Evolutionary conservation across 1,284 basidiomycete genomes (phyloP).

Genomic region (Thecaphora frezii): DNA sequence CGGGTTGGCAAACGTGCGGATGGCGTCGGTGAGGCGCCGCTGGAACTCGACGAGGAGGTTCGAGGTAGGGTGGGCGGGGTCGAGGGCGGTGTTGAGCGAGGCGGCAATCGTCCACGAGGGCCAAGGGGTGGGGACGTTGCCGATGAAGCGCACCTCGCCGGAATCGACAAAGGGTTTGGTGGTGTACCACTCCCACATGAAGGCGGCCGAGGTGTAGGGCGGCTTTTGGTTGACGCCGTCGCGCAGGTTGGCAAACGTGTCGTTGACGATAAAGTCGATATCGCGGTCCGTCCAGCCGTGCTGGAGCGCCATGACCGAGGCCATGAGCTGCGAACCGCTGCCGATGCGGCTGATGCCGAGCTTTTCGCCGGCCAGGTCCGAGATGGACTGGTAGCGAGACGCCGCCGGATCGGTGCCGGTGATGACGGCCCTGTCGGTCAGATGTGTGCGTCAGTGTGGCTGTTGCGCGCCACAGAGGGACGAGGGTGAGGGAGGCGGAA

Average conservation of each 20-base stretch:
- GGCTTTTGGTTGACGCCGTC: slow-evolving; percentile 73
- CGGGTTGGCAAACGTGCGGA: slow-evolving; percentile 39
- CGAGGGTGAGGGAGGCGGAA: neutral
- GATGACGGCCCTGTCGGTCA: slow-evolving; percentile 75
- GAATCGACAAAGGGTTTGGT: slow-evolving; percentile 87
- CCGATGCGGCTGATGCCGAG: slow-evolving; percentile 88
- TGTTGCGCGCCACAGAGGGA: no score
- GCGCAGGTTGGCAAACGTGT: slow-evolving; percentile 68
- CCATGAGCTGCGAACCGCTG: slow-evolving; percentile 90
- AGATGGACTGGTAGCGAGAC: slow-evolving; percentile 69
- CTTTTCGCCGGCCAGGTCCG: slow-evolving; percentile 76
- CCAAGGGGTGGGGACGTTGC: slow-evolving; percentile 88
- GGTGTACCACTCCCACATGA: slow-evolving; percentile 80
- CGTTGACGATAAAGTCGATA: slow-evolving; percentile 52
- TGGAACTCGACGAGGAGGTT: slow-evolving; percentile 33
- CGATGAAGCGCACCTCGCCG: slow-evolving; percentile 78
- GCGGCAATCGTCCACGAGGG: slow-evolving; percentile 74
- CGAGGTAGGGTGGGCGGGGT: neutral
- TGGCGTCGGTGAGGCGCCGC: slow-evolving; percentile 23
- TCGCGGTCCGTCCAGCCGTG: slow-evolving; percentile 51
- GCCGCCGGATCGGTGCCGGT: slow-evolving; percentile 70
- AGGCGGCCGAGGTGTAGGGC: slow-evolving; percentile 15
- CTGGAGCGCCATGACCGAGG: slow-evolving; percentile 85
- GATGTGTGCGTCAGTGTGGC: no score
- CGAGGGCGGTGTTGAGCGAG: slow-evolving; percentile 24